Percentiles rank a stretch among this genome's conserved stretches.
phyloP scores from a whole-genome alignment of 495 filamentous ascomycete genomes.

The Aeminium ludgeri region DNA sequence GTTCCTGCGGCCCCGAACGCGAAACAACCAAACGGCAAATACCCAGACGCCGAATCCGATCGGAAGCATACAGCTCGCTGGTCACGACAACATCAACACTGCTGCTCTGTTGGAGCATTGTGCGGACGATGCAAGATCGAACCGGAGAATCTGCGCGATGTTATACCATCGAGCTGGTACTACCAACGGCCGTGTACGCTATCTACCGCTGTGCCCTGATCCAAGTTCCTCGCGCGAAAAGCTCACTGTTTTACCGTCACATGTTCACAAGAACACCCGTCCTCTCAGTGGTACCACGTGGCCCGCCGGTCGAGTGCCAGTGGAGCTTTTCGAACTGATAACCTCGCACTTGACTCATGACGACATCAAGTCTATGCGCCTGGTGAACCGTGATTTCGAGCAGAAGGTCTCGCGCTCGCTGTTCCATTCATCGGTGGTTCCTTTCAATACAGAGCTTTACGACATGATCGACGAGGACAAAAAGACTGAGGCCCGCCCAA shows the following conservation, averaged over 20 bases:
- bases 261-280: not conserved
- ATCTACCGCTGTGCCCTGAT: constrained; percentile 1
- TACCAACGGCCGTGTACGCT: not conserved
- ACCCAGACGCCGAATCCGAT: too few relatives aligned
- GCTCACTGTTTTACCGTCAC: constrained; percentile 1
- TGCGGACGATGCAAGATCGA: too few relatives aligned
- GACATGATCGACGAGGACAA: constrained; percentile 23
- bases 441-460: constrained; percentile 37
- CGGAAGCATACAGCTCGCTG: too few relatives aligned
- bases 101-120: too few relatives aligned
- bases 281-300: constrained; percentile 12
- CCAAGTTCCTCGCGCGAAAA: not conserved
- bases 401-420: constrained; percentile 28
- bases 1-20: too few relatives aligned
- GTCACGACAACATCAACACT: too few relatives aligned
- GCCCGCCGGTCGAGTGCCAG: constrained; percentile 29
- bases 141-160: too few relatives aligned
- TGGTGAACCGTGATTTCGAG: constrained; percentile 38
- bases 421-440: constrained; percentile 36
- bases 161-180: too few relatives aligned
- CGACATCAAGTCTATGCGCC: constrained; percentile 32
- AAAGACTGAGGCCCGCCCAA: not conserved
- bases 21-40: too few relatives aligned
- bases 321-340: constrained; percentile 35
- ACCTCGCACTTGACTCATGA: constrained; percentile 30